Conservation (phyloP, 805 yeast genomes). For the Barnettozyma pratensis region DNA sequence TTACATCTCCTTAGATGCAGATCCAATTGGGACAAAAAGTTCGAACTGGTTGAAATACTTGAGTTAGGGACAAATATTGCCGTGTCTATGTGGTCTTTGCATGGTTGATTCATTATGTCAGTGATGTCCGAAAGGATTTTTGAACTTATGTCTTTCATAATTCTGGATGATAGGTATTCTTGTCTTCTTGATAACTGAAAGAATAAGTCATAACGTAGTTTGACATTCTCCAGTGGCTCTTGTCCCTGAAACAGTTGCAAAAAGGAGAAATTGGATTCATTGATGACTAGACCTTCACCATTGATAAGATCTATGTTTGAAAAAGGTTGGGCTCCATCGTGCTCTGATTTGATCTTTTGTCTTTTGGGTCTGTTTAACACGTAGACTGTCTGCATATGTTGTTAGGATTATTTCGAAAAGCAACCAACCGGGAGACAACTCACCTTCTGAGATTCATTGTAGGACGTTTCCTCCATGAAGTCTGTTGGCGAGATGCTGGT, state of each 20-base stretch:
- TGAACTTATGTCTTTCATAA: slow-evolving; percentile 15
- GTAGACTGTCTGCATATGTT: slow-evolving; percentile 17
- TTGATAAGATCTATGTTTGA: slow-evolving; percentile 1
- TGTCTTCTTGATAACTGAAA: slow-evolving; percentile 12
- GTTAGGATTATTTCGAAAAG: background rate
- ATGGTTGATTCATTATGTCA: slow-evolving; percentile 4
- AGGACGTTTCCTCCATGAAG: background rate
- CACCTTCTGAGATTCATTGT: slow-evolving; percentile 11
- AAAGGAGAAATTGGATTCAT: slow-evolving; percentile 9
- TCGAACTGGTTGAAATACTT: slow-evolving; percentile 17
- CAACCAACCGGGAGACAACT: background rate
- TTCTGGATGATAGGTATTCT: slow-evolving; percentile 9
- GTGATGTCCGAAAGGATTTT: slow-evolving; percentile 13
- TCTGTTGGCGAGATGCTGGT: background rate
- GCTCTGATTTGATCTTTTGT: slow-evolving; percentile 3
- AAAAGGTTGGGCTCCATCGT: background rate
- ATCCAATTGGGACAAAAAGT: slow-evolving; percentile 13
- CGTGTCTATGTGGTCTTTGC: slow-evolving; percentile 11
- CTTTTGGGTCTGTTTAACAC: slow-evolving; percentile 12
- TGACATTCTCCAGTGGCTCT: slow-evolving; percentile 13
- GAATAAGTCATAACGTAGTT: slow-evolving; percentile 14
- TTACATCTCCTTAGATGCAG: slow-evolving; percentile 5
- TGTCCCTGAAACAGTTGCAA: slow-evolving; percentile 15
- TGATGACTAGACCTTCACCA: slow-evolving; percentile 13
- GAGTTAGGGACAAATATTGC: slow-evolving; percentile 19